Base-by-base conservation (phyloP, 1,284 basidiomycete genomes). In the Trametes versicolor region DNA sequence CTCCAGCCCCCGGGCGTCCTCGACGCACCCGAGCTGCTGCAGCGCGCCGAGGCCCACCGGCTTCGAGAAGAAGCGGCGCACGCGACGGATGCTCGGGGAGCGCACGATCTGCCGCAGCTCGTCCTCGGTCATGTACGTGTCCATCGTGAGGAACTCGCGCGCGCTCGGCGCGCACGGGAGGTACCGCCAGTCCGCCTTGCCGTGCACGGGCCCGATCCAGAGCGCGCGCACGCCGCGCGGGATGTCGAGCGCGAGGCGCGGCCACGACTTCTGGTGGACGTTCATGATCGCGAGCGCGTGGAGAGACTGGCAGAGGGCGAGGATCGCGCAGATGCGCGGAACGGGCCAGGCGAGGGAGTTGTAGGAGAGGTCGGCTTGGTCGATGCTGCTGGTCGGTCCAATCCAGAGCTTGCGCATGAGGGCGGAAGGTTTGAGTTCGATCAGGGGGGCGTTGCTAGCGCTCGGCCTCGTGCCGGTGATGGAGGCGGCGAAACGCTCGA, bases 181-280 rank as follows among this genome's bases (percentile, higher is more conserved):
- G 29, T 74, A 65, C 13, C 73, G 66, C 23, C 75, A 68, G 60
- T 70, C 71, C 53, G 80, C 71, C 17, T 74, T 65, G 6, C 80
- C 79, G 67, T 81, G 79, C 37, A 77, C 70, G 8, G 79, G 78
- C 1, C 78, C 80, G 48, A 80, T 71, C 23, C 72, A 68, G 25
- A 82, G 70, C 25, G 72, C 69, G 21, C 75, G 65, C 34, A 81
- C 66, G 23, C 71, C 71, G 9, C 72, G n/a, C 1, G 80, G 78
- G n/a, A 80, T 70, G 17, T 73, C 70, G 59, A 76, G 70, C 39
- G 77, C 74, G 34, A 82, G 67, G 17, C 68, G 71, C 43, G 68
- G 68, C 77, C 78, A 78, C 23, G 69, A 48, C 41, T 74, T 72
- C 57, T 79, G 78, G 58, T 76, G 75, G 32, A 80, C 66, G 48